Percentiles rank a stretch among this genome's conserved stretches.
Conservation (phyloP, 441 rosid species). For the Kokia cookei region DNA sequence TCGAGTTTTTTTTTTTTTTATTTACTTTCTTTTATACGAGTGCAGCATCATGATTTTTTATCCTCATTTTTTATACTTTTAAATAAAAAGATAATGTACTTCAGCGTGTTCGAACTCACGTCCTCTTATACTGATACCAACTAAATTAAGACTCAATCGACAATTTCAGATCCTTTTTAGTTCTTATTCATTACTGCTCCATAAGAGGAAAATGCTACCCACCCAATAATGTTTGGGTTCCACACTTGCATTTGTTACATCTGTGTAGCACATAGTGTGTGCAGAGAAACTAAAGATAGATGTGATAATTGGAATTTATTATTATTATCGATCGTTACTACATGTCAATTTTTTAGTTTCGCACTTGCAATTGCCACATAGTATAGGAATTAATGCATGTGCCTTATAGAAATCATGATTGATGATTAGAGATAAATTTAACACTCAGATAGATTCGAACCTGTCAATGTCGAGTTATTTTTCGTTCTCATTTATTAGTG, state of each 20-base stretch:
- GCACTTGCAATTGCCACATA: too few relatives aligned
- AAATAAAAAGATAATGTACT: accelerated
- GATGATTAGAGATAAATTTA: not conserved
- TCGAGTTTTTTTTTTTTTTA: too few relatives aligned
- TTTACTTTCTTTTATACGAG: too few relatives aligned
- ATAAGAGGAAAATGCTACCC: not conserved
- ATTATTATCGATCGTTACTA: too few relatives aligned
- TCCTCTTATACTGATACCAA: accelerated
- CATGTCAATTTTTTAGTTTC: too few relatives aligned
- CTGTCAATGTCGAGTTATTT: not conserved
- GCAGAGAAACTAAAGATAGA: too few relatives aligned
- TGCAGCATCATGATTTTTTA: too few relatives aligned
- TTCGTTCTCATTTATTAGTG: not conserved
- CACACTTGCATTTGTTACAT: slow-evolving; percentile 7
- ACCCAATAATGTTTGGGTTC: not conserved
- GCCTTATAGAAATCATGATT: not conserved
- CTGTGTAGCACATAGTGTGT: slow-evolving; percentile 4
- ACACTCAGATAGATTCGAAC: not conserved
- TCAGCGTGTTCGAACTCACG: accelerated
- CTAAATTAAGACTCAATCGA: accelerated
- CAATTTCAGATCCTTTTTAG: accelerated
- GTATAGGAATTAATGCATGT: too few relatives aligned
- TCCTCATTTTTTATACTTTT: too few relatives aligned
- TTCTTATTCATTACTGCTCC: not conserved
- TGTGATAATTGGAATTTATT: too few relatives aligned